Percentiles rank a stretch among this genome's conserved stretches.
phyloP scores from a whole-genome alignment of 2,329 filamentous ascomycete genomes.

The Phaeosphaeria sp. region DNA sequence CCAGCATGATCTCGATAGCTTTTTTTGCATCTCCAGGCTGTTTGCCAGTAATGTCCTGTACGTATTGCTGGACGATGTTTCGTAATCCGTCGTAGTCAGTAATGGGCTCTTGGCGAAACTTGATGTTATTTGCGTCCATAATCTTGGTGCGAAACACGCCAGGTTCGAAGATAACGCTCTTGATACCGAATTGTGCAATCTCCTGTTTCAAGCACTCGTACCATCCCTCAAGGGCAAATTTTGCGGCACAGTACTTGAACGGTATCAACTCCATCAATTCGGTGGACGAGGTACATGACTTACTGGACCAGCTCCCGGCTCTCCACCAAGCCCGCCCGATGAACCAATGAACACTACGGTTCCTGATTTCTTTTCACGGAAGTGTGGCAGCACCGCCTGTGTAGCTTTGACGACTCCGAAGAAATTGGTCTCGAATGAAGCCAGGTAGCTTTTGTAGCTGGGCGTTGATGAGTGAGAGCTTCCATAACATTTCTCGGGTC shows the following conservation, averaged over 20 bases:
- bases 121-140: not conserved
- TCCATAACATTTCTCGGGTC: not conserved
- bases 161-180: slow-evolving; percentile 45
- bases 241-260: not conserved
- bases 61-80: not conserved
- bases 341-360: slow-evolving; percentile 41
- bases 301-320: slow-evolving; percentile 25
- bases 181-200: slow-evolving; percentile 43
- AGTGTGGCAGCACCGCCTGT: slow-evolving; percentile 46
- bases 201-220: slow-evolving; percentile 39
- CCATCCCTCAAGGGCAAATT: slow-evolving; percentile 33
- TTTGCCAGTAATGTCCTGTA: not conserved
- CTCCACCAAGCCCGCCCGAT: not conserved
- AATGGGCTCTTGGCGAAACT: not conserved
- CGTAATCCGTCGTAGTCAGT: not conserved
- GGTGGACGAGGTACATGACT: not conserved
- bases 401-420: slow-evolving; percentile 36
- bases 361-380: slow-evolving; percentile 46
- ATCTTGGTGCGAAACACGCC: slow-evolving; percentile 46
- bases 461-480: not conserved
- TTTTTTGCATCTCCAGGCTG: slow-evolving; percentile 6
- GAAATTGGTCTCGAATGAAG: slow-evolving; percentile 3
- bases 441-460: slow-evolving; percentile 1
- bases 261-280: not conserved
- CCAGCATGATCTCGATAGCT: slow-evolving; percentile 2